Evolutionary conservation across 2,329 filamentous ascomycete genomes (phyloP), one percentile per base, ranked within the genome.

Genomic region (Penicillium sp.): DNA sequence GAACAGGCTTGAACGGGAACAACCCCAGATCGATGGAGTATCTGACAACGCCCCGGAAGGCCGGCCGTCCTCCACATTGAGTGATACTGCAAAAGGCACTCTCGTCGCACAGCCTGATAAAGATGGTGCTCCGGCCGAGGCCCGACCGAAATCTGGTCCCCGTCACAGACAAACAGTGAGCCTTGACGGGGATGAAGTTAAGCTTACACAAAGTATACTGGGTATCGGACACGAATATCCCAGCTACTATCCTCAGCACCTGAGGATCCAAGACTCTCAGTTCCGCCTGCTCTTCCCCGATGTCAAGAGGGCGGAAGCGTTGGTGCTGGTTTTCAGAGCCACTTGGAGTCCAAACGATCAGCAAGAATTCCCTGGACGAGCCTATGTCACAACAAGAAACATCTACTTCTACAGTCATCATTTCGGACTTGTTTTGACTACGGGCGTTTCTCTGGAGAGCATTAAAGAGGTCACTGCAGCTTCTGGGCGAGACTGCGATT

Each of bases 361-460:
- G 58, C 85, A 88, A 68, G 84, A 88, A 53, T 89, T 97, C 52
- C 85, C 86, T 8, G 86, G 93, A 0, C 83, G 93, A 45, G 84
- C 95, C 19, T 99, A 95, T 67, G 84, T 95, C 52, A 97, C 92
- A 0, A 79, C 86, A 0, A 84, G 86, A 54, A 87, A 91, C 56
- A 84, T 99, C 67, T 97, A 95, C 69, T 97, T 99, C 65, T 99
- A 96, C 71, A 95, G 91, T 61, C 88, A 97, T 64, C 88, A 96
- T 64, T 84, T 96, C 67, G 93, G 93, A 5, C 79, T 99, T 5
- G 87, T 97, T 0, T 78, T 95, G 30, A 88, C 92, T 1, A 92
- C 90, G 42, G 82, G 82, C 13, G 82, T 95, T 42, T 83, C 80
- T 46, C 77, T 99, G 49, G 80, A 84, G 46, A 83, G 80, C 16